Evolutionary conservation across 129 eudicot species (phyloP).

Genomic region (Sambucus nigra): DNA sequence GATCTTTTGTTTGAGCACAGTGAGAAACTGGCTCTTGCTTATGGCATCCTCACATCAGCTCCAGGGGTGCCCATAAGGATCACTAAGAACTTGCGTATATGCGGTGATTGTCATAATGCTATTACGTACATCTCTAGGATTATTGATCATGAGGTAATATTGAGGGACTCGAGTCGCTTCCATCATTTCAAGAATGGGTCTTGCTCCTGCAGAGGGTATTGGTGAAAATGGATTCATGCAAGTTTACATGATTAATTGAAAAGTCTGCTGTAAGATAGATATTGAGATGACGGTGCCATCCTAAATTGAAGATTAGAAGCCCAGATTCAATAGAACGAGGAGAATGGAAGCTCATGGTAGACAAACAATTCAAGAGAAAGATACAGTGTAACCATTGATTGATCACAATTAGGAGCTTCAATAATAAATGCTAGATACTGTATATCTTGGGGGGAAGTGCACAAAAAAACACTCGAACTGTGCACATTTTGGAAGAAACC

Average conservation of each 20-base stretch:
- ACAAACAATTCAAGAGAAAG: no score
- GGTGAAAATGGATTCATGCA: slow-evolving; percentile 37
- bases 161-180: slow-evolving; percentile 83
- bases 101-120: slow-evolving; percentile 86
- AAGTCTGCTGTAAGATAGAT: background rate
- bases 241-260: background rate
- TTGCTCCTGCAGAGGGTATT: slow-evolving; percentile 82
- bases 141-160: slow-evolving; percentile 54
- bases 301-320: no score
- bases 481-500: no score
- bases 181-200: slow-evolving; percentile 81
- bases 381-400: no score
- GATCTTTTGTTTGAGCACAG: slow-evolving; percentile 66
- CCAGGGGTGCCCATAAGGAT: slow-evolving; percentile 68
- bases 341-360: no score
- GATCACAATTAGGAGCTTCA: no score
- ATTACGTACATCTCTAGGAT: slow-evolving; percentile 52
- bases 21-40: slow-evolving; percentile 81
- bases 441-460: no score
- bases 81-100: slow-evolving; percentile 75
- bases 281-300: background rate
- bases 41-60: slow-evolving; percentile 52
- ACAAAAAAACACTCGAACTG: no score
- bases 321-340: no score
- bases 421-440: no score